Base-by-base conservation (phyloP, 2,329 filamentous ascomycete species). In the Colletotrichum incanum region DNA sequence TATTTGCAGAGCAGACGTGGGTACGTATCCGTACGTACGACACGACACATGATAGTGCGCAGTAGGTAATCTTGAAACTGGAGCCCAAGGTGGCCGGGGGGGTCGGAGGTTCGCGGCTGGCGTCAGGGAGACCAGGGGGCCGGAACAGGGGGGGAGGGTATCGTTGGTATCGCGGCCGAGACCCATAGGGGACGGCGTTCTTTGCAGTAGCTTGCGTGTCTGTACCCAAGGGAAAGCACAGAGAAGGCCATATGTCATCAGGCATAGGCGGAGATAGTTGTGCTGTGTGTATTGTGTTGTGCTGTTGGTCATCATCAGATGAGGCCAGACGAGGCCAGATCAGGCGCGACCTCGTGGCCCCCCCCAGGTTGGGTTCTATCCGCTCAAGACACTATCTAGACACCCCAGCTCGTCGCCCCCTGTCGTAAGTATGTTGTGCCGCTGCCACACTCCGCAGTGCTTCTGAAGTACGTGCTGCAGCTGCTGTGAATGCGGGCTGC, bases 291-390 rank as follows among this genome's bases (percentile, higher is more conserved):
- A 34, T 18, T 28, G 52, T 55, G 56, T n/a, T 41, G 23, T 26
- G 23, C 3, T 31, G 59, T 23, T 37, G 43, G 37, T 43, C 34
- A 31, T 41, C 60, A 55, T 60, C 14, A 28, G 47, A 59, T 23
- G 45, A 39, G 43, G 45, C 45, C 6, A 23, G 41, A 41, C 41
- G 41, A 31, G 59, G 34, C 49, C 58, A 61, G 23, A 60, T 52
- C 45, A 41, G 65, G 49, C 65, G 43, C 50, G 41, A 34, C 66
- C 59, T 58, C 67, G 64, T 67, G 67, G 67, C 41, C 41, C 45
- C 39, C 45, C 45, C 39, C 45, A 55, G 45, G 68, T 67, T 71
- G 67, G 64, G 56, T 71, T 62, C 64, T 56, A 62, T 58, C 34
- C 56, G 49, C 64, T 41, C 49, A 56, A 28, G n/a, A 56, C 47